phyloP scores from a whole-genome alignment of 345 rosid genomes.

The Eucalyptus curtisii region DNA sequence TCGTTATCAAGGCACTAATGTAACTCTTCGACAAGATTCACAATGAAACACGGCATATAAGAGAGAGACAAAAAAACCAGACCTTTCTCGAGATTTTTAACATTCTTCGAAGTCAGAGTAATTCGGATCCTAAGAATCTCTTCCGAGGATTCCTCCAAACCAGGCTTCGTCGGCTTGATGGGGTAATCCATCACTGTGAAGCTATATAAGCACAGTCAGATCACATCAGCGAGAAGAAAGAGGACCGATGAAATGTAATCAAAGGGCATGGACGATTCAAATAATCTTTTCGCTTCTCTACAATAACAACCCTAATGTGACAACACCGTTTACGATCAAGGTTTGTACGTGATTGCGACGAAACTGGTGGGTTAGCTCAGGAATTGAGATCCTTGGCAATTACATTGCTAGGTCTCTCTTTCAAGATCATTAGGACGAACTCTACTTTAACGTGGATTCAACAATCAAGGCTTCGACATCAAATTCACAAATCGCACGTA shows the following conservation, averaged over 20 bases:
- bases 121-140: not conserved
- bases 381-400: not conserved
- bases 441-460: not conserved
- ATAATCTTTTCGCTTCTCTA: not conserved
- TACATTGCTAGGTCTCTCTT: not conserved
- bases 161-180: not conserved
- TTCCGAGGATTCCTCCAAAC: not conserved
- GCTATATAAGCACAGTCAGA: not conserved
- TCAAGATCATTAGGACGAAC: not conserved
- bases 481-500: not conserved
- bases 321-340: not conserved
- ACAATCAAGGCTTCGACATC: not conserved
- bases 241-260: not conserved
- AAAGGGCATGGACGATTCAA: not conserved
- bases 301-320: not conserved
- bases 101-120: conserved; percentile 1
- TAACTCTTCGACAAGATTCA: not conserved
- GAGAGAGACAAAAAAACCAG: not conserved
- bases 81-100: conserved; percentile 6
- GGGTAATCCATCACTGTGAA: not conserved
- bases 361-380: not conserved
- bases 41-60: not conserved
- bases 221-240: not conserved
- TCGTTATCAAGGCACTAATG: not conserved
- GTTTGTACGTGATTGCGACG: not conserved